Evolutionary conservation across 345 rosid species (phyloP).

Genomic region (Populus tremula): DNA sequence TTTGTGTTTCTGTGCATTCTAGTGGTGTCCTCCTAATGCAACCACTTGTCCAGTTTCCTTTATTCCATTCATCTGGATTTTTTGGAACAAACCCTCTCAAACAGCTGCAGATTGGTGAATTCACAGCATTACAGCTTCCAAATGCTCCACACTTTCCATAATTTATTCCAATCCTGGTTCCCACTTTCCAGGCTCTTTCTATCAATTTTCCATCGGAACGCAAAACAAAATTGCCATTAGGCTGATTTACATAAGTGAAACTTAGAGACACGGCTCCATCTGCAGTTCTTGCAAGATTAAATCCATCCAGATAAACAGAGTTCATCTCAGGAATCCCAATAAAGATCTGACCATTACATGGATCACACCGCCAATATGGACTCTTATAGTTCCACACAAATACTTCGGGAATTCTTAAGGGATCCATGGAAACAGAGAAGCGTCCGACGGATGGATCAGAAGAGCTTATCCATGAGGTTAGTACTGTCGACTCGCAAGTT

Average conservation of each 20-base stretch:
- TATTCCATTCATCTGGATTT: slow-evolving; percentile 34
- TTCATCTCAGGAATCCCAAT: slow-evolving; percentile 31
- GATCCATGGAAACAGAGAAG: slow-evolving; percentile 36
- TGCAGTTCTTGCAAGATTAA: slow-evolving; percentile 15
- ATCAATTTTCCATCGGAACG: slow-evolving; percentile 34
- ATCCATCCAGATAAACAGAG: slow-evolving; percentile 33
- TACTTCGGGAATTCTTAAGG: slow-evolving; percentile 30
- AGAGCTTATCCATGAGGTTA: slow-evolving; percentile 51
- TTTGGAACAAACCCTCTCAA: slow-evolving; percentile 45
- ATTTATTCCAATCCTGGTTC: slow-evolving; percentile 21
- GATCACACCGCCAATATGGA: slow-evolving; percentile 51
- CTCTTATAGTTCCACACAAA: slow-evolving; percentile 41
- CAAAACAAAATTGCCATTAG: slow-evolving; percentile 16
- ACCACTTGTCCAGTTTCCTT: slow-evolving; percentile 41
- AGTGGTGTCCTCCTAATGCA: slow-evolving; percentile 36
- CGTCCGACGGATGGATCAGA: slow-evolving; percentile 55
- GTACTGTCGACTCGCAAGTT: slow-evolving; percentile 25
- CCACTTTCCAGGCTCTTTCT: slow-evolving; percentile 16
- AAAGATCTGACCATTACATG: slow-evolving; percentile 55
- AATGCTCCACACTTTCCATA: slow-evolving; percentile 45
- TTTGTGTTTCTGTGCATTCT: slow-evolving; percentile 26
- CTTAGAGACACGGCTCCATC: slow-evolving; percentile 23
- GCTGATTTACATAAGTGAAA: not conserved
- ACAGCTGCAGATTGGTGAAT: slow-evolving; percentile 44
- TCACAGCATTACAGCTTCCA: slow-evolving; percentile 23